These are phyloP conservation scores for Trichosporon ovoides DNA, from an alignment of 1,284 basidiomycete species.

Conservation along the genomic window DNA sequence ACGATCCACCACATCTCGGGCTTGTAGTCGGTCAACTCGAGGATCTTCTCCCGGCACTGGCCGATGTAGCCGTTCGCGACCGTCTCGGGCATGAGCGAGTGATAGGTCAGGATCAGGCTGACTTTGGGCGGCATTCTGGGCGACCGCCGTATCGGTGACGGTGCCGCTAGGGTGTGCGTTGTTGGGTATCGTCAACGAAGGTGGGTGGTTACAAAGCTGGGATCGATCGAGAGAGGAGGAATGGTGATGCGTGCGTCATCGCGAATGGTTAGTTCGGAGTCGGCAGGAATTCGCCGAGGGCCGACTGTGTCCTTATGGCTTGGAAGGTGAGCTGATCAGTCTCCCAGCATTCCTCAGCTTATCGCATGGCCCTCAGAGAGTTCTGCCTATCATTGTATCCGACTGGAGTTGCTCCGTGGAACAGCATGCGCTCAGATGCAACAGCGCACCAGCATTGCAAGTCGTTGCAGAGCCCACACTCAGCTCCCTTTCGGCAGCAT, in stretches of 20 bases:
- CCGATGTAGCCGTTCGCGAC: neutral
- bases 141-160: neutral
- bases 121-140: neutral
- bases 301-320: neutral
- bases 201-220: too few species aligned
- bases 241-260: slow-evolving; percentile 1
- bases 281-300: neutral
- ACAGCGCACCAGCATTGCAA: too few species aligned
- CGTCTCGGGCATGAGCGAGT: neutral
- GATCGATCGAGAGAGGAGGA: too few species aligned
- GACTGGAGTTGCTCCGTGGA: too few species aligned
- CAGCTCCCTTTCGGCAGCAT: too few species aligned
- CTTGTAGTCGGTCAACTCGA: slow-evolving; percentile 1
- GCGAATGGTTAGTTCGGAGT: neutral
- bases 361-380: too few species aligned
- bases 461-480: too few species aligned
- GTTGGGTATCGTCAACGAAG: neutral
- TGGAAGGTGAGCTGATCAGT: too few species aligned
- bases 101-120: neutral
- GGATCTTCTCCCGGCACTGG: neutral
- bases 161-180: neutral
- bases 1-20: neutral
- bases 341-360: too few species aligned
- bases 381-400: too few species aligned
- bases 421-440: too few species aligned